Conservation (phyloP, 495 filamentous ascomycete species). For the Friedmanniomyces simplex region DNA sequence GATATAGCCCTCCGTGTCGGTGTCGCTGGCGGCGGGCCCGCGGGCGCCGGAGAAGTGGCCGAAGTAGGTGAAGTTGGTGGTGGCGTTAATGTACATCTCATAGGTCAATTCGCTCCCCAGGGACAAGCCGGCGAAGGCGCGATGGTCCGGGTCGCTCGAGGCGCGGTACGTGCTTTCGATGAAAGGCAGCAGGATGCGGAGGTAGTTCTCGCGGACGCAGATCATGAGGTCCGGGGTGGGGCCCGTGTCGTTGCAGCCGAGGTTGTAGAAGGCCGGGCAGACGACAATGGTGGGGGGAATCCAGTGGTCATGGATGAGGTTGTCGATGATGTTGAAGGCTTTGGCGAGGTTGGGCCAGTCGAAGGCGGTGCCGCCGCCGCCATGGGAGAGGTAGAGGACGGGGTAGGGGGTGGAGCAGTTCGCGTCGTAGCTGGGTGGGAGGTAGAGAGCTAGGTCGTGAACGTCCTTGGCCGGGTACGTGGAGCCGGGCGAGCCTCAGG, state of each 20-base stretch:
- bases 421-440: background rate
- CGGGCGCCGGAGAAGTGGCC: background rate
- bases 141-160: background rate
- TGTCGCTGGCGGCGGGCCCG: background rate
- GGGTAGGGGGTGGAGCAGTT: slow-evolving; percentile 4
- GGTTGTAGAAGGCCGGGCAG: slow-evolving; percentile 7
- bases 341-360: slow-evolving; percentile 9
- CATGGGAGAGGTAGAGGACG: slow-evolving; percentile 6
- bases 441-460: slow-evolving; percentile 2
- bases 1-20: background rate
- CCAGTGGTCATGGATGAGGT: background rate
- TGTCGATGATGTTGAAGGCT: slow-evolving; percentile 10
- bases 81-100: slow-evolving; percentile 2
- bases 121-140: background rate
- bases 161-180: background rate
- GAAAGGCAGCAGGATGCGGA: background rate
- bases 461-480: slow-evolving; percentile 1
- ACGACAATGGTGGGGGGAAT: slow-evolving; percentile 5
- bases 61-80: background rate
- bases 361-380: slow-evolving; percentile 1
- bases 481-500: background rate
- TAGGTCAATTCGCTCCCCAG: background rate
- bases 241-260: slow-evolving; percentile 1
- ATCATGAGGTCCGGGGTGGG: slow-evolving; percentile 1
- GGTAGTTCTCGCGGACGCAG: slow-evolving; percentile 4